Base-by-base conservation (phyloP, 805 yeast genomes). In the Saturnispora hagleri region DNA sequence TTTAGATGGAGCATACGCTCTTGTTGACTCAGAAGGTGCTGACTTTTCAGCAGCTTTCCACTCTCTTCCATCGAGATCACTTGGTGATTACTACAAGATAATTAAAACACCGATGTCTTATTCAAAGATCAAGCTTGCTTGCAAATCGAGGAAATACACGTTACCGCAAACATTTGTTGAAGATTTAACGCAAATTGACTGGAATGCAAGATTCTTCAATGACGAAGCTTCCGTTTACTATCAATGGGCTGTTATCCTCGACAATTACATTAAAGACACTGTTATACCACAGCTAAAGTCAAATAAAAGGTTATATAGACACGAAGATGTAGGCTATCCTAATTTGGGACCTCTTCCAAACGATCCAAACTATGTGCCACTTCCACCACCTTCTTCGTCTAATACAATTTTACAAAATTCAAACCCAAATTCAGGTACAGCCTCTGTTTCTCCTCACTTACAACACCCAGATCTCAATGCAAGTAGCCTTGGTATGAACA, bases 171-270 rank as follows among this genome's bases (percentile, higher is more conserved):
- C 80, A 44, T 89, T 88, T 65, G 69, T 90, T 36, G 76, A 72
- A 52, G 97, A 90, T 65, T 64, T 90, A 53, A 88, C 84, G 0
- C 95, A 87, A 65, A 85, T 91, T 49, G 78, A 88, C 1, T 88
- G 95, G 89, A 91, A 91, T 63, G 97, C 97, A 3, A 79, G 87
- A 54, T 78, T 83, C 46, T 91, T 84, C 67, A 91, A 91, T 67
- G 81, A 81, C 53, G 82, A 81, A 55, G 81, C 75, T 13, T 80
- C 89, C 0, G 71, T 71, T 17, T 84, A 86, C 50, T 86, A 84
- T 67, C 73, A 73, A 24, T 86, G 84, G 59, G 97, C 89, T 3
- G 71, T 73, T 18, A 70, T 80, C 22, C 66, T 84, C 55, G 84
- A 84, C 59, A 65, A 72, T 43, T 81, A 67, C 62, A 62, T 84